Evolutionary conservation across 164 flowering plant species (phyloP), one percentile per base, ranked within the genome.

Genomic region (Magnolia kwangsiensis): DNA sequence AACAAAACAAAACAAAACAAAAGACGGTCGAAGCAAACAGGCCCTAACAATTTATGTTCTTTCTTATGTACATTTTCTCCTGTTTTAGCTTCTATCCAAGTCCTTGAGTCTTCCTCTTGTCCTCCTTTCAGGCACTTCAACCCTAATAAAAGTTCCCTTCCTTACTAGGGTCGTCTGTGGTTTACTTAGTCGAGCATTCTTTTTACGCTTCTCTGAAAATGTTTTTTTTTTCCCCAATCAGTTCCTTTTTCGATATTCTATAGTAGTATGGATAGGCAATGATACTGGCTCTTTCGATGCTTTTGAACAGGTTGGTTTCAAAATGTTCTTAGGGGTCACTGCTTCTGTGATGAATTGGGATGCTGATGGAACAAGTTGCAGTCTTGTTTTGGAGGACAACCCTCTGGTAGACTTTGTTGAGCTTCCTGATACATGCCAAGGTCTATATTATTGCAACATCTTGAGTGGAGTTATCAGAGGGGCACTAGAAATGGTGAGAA

Each of bases 371-470:
- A 92, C 94, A 74, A 85, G 86, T 77, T 96, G 97, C 86, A 92
- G 95, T 77, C 81, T 96, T 63, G 82, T 96, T 23, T 81, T 96
- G 87, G 99, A 94, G 82, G 99, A 96, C 77, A 94, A 94, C 80
- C 99, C 98, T 7, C 80, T 96, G 59, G 98, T 96, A 67, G 99
- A 96, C 77, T 96, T 96, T 82, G 99, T 94, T 67, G 99, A 96
- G 82, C 98, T 96, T 79, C 98, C 99, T 71, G 99, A 96, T 83
- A 96, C 94, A 7, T 94, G 97, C 77, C 99, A 96, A 85, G 99
- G 99, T 63, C 91, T 94, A 16, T 83, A 88, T 77, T 96, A 96
- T 63, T 96, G 99, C 90, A 96, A 96, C 80, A 85, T 96, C 80
- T 81, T 94, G 64, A 92, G 97, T 81, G 99, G 99, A 79, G 93